phyloP scores from a whole-genome alignment of 441 rosid genomes.

The Hura crepitans region DNA sequence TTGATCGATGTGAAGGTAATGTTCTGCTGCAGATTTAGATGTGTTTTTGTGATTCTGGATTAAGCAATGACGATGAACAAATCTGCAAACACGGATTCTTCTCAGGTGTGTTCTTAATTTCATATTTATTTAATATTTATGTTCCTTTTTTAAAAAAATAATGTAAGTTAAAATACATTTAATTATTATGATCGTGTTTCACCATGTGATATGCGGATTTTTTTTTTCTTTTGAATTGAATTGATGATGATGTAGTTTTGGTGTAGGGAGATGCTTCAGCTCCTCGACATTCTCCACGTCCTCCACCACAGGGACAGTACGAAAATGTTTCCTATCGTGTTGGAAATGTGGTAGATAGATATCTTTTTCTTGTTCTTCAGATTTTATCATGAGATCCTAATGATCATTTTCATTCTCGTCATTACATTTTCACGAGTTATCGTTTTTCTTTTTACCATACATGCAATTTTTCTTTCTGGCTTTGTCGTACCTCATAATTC shows the following conservation, averaged over 20 bases:
- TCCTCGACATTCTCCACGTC: slow-evolving; percentile 30
- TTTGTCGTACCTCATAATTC: background rate
- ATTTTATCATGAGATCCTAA: background rate
- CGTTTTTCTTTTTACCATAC: background rate
- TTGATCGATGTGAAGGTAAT: background rate
- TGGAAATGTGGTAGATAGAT: slow-evolving; percentile 36
- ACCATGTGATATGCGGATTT: background rate
- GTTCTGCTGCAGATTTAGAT: background rate
- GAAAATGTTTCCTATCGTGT: slow-evolving; percentile 37
- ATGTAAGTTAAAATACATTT: background rate
- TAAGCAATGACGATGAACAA: slow-evolving; percentile 36
- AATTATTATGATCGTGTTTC: background rate
- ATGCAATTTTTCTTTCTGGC: background rate
- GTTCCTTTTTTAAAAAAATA: background rate
- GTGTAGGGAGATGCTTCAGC: slow-evolving; percentile 38
- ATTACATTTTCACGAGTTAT: background rate
- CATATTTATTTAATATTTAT: background rate
- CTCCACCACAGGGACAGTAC: slow-evolving; percentile 25
- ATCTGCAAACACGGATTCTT: slow-evolving; percentile 28
- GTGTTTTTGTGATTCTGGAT: slow-evolving; percentile 22
- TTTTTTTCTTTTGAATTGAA: background rate
- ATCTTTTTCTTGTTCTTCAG: background rate
- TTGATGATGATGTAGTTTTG: slow-evolving; percentile 2
- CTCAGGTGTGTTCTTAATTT: slow-evolving; percentile 24
- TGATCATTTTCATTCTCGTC: background rate